Base-by-base conservation (phyloP, 352 stramenopile genomes). In the Aphanomyces stellatus region DNA sequence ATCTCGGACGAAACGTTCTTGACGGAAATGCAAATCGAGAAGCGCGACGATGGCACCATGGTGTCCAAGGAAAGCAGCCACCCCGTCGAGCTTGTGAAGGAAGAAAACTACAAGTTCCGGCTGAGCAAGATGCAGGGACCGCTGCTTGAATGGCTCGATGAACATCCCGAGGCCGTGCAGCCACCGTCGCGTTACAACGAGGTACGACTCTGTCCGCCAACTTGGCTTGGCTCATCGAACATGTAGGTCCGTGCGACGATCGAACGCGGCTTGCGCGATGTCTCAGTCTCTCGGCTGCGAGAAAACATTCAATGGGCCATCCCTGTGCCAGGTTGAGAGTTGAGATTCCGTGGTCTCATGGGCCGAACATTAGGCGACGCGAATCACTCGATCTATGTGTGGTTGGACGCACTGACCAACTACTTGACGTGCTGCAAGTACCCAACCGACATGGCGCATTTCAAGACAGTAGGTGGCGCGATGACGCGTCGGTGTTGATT, bases 61-160 rank as follows among this genome's bases (percentile, higher is more conserved):
- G 75, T 96, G 72, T 83, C 90, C 72, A 76, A 96, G 79, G 74
- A 98, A 76, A 88, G 94, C 83, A 69, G 93, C 85, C 87, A 97
- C 63, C 61, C 62, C 30, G 97, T 99, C 1, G 84, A 96, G 71
- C 98, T 95, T 85, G 74, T 98, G 25, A 87, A 97, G 65, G 97
- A 99, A 78, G 82, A 97, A 59, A 99, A 97, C 64, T 99, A 99
- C 86, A 99, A 99, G 76, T 99, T 99, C 72, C 81, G 86, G 65
- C 81, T 99, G 24, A 98, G 88, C 27, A 84, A 85, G 8, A 99
- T 97, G 74, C 78, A 98, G 73, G 80, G 98, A 25, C 75, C 76
- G 71, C 75, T 99, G 49, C 75, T 99, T 25, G 72, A 92, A 48
- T 97, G 88, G 85, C 77, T 96, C 55, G 86, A 93, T 61, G 73